phyloP scores from a whole-genome alignment of 306 rosid genomes.

The Carpinus fangiana region DNA sequence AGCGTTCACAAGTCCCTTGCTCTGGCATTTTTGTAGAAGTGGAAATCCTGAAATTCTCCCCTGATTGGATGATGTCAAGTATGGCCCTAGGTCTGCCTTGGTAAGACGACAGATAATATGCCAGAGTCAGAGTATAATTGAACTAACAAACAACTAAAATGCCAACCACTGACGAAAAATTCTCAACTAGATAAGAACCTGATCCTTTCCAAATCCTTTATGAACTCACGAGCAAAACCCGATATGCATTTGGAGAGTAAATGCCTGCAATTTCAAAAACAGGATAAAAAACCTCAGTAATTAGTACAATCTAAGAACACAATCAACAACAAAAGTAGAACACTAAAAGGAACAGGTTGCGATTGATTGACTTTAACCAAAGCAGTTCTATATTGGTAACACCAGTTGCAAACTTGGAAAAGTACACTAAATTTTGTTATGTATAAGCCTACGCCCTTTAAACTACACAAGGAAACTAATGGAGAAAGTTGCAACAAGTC shows the following conservation, averaged over 20 bases:
- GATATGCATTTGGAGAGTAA: conserved; percentile 97
- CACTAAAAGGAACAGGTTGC: not conserved
- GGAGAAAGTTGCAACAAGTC: not conserved
- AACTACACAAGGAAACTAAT: not conserved
- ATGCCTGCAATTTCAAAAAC: conserved; percentile 54
- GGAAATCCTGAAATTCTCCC: conserved; percentile 93
- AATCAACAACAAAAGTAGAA: not conserved
- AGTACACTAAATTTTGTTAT: not conserved
- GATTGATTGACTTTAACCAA: not conserved
- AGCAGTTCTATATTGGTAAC: not conserved
- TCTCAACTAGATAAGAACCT: conserved; percentile 47
- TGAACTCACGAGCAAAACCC: conserved; percentile 95
- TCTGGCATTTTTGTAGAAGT: conserved; percentile 87
- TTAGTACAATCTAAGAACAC: not conserved
- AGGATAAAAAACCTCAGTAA: not conserved
- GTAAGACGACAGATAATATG: not conserved
- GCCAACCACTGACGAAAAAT: not conserved
- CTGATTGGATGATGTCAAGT: conserved; percentile 89
- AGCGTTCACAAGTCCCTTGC: conserved; percentile 89
- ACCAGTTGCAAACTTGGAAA: not conserved
- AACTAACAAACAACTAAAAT: not conserved
- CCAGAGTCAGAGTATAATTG: not conserved
- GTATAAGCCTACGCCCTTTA: no score
- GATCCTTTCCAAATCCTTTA: conserved; percentile 93
- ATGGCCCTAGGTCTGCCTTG: conserved; percentile 79